phyloP scores from a whole-genome alignment of 495 filamentous ascomycete species.

The Chaetomidium leptoderma region DNA sequence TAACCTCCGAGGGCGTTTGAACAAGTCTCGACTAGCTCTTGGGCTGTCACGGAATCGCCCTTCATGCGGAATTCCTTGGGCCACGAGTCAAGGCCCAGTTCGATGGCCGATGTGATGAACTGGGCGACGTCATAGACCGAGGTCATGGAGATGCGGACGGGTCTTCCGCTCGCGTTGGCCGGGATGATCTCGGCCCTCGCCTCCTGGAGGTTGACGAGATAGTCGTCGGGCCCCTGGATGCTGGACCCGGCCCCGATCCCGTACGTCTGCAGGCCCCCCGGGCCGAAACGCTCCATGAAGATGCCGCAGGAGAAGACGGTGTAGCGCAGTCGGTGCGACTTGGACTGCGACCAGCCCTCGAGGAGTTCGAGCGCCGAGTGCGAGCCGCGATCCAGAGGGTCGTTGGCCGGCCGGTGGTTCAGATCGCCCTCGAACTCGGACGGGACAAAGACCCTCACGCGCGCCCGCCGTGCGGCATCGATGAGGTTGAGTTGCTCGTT shows the following conservation, averaged over 20 bases:
- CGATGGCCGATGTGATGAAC: conserved; percentile 60
- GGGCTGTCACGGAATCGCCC: conserved; percentile 56
- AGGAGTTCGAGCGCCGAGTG: conserved; percentile 52
- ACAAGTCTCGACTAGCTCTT: conserved; percentile 46
- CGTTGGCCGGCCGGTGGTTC: conserved; percentile 46
- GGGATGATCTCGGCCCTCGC: conserved; percentile 57
- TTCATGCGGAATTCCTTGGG: conserved; percentile 62
- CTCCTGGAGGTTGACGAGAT: conserved; percentile 56
- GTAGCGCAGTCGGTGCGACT: conserved; percentile 50
- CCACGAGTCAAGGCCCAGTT: conserved; percentile 58
- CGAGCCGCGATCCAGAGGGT: conserved; percentile 50
- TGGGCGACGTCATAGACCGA: conserved; percentile 62
- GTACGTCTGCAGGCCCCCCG: conserved; percentile 54
- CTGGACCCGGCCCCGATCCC: conserved; percentile 49
- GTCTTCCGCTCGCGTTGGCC: conserved; percentile 43
- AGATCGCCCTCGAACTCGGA: conserved; percentile 68
- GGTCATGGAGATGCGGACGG: conserved; percentile 58
- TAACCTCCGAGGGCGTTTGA: conserved; percentile 41
- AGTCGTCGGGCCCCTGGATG: conserved; percentile 54
- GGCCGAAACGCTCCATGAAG: conserved; percentile 71
- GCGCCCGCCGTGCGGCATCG: conserved; percentile 59
- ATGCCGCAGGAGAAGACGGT: conserved; percentile 68
- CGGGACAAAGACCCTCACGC: conserved; percentile 66
- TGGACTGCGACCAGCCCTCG: conserved; percentile 44
- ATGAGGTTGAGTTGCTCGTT: conserved; percentile 65